Base-by-base conservation (phyloP, 192 early-diverging fungal species). In the Umbelopsis sp. region DNA sequence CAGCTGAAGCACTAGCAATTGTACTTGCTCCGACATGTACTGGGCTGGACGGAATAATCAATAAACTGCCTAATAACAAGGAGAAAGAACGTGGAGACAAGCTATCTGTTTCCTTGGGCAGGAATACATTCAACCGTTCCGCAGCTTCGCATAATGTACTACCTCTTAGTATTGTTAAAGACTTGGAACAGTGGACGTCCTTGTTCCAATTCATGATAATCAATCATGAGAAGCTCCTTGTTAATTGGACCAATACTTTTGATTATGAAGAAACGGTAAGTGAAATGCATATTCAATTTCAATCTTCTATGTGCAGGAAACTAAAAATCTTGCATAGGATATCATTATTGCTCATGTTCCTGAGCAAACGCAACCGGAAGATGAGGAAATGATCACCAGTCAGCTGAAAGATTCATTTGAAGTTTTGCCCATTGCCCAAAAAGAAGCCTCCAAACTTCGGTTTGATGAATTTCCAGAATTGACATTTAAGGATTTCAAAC, bases 21-120 rank as follows among this genome's bases (percentile, higher is more conserved):
- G 55, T 61, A 15, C 55, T 61, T 61, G 55, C 55, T 6, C 55
- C 55, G 25, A 61, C 55, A 15, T 61, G 55, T 33, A 61, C 55
- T 7, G 55, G 55, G 4, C 27, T 61, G 16, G 55, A 61, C 55
- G 30, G 55, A 5, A 61, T 61, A 12, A 61, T 61, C 0, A 61
- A 61, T 25, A 61, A 18, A 35, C 30, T 61, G 10, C 55, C 55
- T 41, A 41, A 41, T 6, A 41, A 10, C 37, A 41, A 41, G 37
- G 37, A 41, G 37, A 41, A 41, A 61, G 55, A 12, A 13, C 27
- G 11, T 23, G 21, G 10, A 11, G 33, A 61, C 33, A 11, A 2
- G 8, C 21, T 61, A 25, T 2, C 30, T 4, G 25, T n/a, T 18
- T 61, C 55, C 7, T 16, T 61, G 16, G 55, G 55, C 4, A 11